phyloP scores from a whole-genome alignment of 108 stramenopile genomes.

The Pseudonitzschia multistriata region DNA sequence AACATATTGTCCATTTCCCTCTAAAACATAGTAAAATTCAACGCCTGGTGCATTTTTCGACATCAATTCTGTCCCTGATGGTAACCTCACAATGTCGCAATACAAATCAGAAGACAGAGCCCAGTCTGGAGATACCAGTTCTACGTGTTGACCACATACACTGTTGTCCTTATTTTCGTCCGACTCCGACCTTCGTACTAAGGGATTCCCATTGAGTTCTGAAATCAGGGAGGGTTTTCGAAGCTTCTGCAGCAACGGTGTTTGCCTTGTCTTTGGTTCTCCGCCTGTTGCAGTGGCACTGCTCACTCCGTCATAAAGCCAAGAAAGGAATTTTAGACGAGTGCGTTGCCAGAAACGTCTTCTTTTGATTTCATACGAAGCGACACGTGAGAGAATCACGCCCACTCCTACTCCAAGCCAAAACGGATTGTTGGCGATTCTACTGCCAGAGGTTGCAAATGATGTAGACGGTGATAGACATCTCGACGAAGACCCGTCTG shows the following conservation, averaged over 20 bases:
- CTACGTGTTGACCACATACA: conserved; percentile 12
- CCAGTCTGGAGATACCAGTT: conserved; percentile 35
- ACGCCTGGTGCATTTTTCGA: conserved; percentile 17
- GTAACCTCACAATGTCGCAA: conserved; percentile 28
- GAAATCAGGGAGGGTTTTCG: conserved; percentile 18
- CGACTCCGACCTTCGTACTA: conserved; percentile 4
- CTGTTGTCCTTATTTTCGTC: background rate
- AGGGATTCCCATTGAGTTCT: conserved; percentile 16
- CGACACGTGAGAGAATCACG: conserved; percentile 21
- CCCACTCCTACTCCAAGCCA: conserved; percentile 15
- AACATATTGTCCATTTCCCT: conserved; percentile 24
- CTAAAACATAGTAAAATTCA: conserved; percentile 40
- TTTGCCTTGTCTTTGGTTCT: background rate
- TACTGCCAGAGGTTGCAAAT: background rate
- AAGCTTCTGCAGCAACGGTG: conserved; percentile 15
- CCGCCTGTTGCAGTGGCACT: background rate
- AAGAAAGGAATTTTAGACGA: conserved; percentile 26
- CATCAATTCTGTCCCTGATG: conserved; percentile 21
- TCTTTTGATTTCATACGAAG: conserved; percentile 19
- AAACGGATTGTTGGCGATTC: conserved; percentile 1
- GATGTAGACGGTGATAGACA: background rate
- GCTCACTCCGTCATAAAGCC: background rate
- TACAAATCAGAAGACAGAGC: conserved; percentile 23
- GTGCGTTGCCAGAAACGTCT: conserved; percentile 24
- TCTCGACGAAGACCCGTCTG: background rate